Evolutionary conservation across 2,329 filamentous ascomycete genomes (phyloP), one percentile per base, ranked within the genome.

Genomic region (Aspergillus chevalieri): DNA sequence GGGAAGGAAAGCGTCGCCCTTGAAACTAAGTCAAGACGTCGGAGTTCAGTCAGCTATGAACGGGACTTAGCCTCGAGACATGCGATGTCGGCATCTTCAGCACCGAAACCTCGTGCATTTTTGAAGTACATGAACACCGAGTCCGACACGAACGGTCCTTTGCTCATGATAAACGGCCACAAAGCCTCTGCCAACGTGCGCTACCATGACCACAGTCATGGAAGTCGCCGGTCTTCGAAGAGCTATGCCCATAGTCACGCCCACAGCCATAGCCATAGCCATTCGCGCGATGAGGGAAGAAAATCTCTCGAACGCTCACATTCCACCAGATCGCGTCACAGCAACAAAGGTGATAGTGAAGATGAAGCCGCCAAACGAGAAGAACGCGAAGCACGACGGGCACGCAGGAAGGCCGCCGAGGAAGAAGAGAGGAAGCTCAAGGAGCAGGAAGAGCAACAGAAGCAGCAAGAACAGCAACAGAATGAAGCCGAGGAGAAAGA

Each of bases 161-260:
- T 72, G 14, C 58, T 73, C 33, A 67, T 63, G 46, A 54, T 73
- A 15, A 72, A 71, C 47, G 60, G 61, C 39, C 50, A 55, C 47
- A 68, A 66, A 49, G 65, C 62, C 38, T 56, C 62, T 22, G 62
- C 58, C 26, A 63, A 63, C 24, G 59, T 61, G 38, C 51, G 26
- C 10, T 28, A 28, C 10, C 26, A 28, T 28, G 26, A 28, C 9
- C 26, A 58, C 34, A 65, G 66, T n/a, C 62, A 52, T 36, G 61
- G 54, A 19, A 64, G 57, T 42, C 62, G 60, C 8, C 22, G n/a
- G 21, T 65, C 60, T 49, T 71, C 65, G 14, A 62, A 52, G 47
- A 60, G 54, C 44, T 65, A 57, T 48, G 60, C 52, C 2, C 60
- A 65, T 60, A 41, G 38, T 9, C 38, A 41, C 15, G 6, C 52